Percentiles rank a stretch among this genome's conserved stretches.
phyloP scores from a whole-genome alignment of 306 rosid genomes.

The Herpetospermum pedunculosum region DNA sequence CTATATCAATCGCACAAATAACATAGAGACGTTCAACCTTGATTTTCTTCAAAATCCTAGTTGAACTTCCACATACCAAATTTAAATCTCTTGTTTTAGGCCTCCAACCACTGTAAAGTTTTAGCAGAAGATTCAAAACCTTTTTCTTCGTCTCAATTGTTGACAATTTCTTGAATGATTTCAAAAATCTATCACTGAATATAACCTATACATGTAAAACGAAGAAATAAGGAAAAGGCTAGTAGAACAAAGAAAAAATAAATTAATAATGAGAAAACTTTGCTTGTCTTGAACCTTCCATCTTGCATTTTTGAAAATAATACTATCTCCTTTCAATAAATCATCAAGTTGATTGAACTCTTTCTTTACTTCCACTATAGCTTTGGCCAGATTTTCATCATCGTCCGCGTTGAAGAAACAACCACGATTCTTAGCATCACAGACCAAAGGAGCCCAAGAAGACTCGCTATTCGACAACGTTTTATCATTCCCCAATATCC shows the following conservation, averaged over 20 bases:
- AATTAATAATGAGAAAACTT: not conserved
- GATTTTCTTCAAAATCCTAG: constrained; percentile 34
- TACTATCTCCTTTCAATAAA: constrained; percentile 44
- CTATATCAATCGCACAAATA: constrained; percentile 44
- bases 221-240: not conserved
- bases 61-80: constrained; percentile 32
- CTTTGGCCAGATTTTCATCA: constrained; percentile 43
- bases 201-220: constrained; percentile 27
- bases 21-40: constrained; percentile 46
- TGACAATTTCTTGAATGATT: constrained; percentile 44
- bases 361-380: constrained; percentile 43
- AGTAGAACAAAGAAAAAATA: not conserved
- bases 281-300: constrained; percentile 52
- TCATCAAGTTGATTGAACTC: constrained; percentile 54
- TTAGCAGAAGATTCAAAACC: constrained; percentile 37
- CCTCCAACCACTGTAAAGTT: constrained; percentile 65
- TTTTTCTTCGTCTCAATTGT: constrained; percentile 26
- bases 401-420: constrained; percentile 65
- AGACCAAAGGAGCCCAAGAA: constrained; percentile 45
- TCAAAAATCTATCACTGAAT: constrained; percentile 56
- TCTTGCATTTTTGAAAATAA: constrained; percentile 38
- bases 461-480: constrained; percentile 28
- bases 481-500: constrained; percentile 70
- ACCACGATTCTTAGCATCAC: constrained; percentile 44
- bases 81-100: constrained; percentile 31